Evolutionary conservation across 1,139 yeast genomes (phyloP).

Genomic region (Yamadazyma sp.): DNA sequence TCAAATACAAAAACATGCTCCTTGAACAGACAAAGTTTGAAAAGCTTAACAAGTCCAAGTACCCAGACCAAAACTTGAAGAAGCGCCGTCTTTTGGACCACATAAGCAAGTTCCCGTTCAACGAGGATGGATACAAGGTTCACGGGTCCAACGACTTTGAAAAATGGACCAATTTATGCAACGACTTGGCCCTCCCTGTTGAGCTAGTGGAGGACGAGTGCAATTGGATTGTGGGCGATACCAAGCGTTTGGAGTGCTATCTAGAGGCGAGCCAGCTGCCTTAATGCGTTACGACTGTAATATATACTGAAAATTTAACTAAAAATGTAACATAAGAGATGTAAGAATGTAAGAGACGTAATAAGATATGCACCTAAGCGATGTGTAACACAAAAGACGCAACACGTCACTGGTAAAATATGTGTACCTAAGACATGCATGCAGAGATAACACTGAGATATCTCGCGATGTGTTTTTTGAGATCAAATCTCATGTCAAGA

Average conservation of each 20-base stretch:
- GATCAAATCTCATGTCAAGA: too few relatives aligned
- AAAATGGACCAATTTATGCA: conserved; percentile 33
- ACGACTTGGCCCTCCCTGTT: conserved; percentile 21
- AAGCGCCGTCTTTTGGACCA: conserved; percentile 25
- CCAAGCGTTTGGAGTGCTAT: conserved; percentile 36
- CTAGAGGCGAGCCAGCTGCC: conserved; percentile 5
- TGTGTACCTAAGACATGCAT: too few relatives aligned
- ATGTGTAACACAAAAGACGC: too few relatives aligned
- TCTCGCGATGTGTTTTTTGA: too few relatives aligned
- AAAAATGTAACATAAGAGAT: too few relatives aligned
- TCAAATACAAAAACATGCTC: conserved; percentile 13
- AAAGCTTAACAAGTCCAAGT: conserved; percentile 8
- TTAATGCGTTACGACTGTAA: background rate
- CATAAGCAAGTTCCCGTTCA: conserved; percentile 11
- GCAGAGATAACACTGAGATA: too few relatives aligned
- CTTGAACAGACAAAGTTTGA: conserved; percentile 13
- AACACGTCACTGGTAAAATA: too few relatives aligned
- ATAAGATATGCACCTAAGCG: too few relatives aligned
- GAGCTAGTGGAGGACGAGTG: conserved; percentile 27
- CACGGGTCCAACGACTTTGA: conserved; percentile 19
- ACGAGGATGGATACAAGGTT: conserved; percentile 1
- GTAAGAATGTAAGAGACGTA: too few relatives aligned
- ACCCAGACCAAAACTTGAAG: conserved; percentile 10
- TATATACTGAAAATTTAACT: too few relatives aligned
- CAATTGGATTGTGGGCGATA: conserved; percentile 46